phyloP scores from a whole-genome alignment of 2,329 filamentous ascomycete species.

The Podosphaera fusca region DNA sequence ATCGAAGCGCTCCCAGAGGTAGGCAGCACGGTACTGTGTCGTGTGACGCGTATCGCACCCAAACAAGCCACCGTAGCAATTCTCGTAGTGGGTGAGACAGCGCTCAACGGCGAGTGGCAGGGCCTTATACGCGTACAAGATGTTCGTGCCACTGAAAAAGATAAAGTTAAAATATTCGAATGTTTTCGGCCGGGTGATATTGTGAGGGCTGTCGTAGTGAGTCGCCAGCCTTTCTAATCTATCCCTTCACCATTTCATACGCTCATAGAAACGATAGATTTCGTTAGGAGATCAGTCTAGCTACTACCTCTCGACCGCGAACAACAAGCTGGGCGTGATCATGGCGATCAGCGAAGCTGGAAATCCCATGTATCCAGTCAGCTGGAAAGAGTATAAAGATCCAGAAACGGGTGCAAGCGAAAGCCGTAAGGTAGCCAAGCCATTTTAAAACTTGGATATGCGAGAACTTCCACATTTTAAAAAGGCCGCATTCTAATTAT shows the following conservation, averaged over 20 bases:
- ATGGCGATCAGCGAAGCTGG: constrained; percentile 76
- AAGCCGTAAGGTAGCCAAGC: constrained; percentile 79
- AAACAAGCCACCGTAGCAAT: constrained; percentile 73
- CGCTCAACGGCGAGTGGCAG: constrained; percentile 60
- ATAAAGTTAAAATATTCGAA: constrained; percentile 75
- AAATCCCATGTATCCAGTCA: constrained; percentile 78
- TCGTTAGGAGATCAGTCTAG: constrained; percentile 82
- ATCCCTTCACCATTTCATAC: background rate
- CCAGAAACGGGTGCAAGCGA: constrained; percentile 55
- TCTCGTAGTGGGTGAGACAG: constrained; percentile 51
- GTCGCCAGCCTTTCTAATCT: background rate
- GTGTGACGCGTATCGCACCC: constrained; percentile 65
- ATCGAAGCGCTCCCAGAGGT: constrained; percentile 64
- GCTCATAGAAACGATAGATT: constrained; percentile 28
- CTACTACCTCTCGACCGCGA: constrained; percentile 83
- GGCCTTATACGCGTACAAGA: constrained; percentile 74
- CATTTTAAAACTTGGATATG: constrained; percentile 28
- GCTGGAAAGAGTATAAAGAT: constrained; percentile 88
- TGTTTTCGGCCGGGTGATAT: constrained; percentile 85
- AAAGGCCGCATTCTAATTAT: background rate
- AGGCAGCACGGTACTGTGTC: constrained; percentile 56
- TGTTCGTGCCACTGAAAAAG: constrained; percentile 85
- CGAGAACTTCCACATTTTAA: background rate
- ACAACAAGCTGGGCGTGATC: constrained; percentile 80
- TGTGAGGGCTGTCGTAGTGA: constrained; percentile 59